phyloP scores from a whole-genome alignment of 495 filamentous ascomycete genomes.

The Neurospora sp. region DNA sequence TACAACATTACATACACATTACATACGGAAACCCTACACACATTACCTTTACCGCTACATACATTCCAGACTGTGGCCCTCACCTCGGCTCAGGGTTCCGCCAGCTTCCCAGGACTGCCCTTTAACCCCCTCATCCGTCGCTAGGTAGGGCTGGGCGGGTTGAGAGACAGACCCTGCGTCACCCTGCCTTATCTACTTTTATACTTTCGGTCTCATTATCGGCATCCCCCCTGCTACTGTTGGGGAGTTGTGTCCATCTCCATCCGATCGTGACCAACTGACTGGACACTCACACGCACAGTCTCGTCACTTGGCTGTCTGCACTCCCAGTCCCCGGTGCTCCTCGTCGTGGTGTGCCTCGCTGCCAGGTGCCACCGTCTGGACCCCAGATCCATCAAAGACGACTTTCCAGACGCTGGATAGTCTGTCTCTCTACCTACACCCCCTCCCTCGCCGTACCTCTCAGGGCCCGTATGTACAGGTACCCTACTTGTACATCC shows the following conservation, averaged over 20 bases:
- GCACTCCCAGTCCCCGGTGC: constrained; percentile 3
- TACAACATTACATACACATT: background rate
- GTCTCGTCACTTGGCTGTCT: background rate
- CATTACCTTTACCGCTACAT: background rate
- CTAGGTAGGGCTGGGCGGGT: background rate
- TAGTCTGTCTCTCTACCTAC: background rate
- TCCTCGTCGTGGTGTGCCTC: constrained; percentile 2
- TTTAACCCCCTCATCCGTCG: background rate
- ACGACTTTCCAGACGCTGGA: background rate
- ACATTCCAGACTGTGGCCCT: background rate
- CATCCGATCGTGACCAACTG: background rate
- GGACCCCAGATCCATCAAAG: constrained; percentile 5
- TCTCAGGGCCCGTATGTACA: background rate
- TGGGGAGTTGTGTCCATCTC: background rate
- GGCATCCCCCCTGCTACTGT: background rate
- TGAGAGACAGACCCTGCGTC: background rate
- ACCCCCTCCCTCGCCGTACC: background rate
- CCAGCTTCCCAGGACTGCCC: background rate
- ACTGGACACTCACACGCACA: background rate
- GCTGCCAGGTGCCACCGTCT: constrained; percentile 7
- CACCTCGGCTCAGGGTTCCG: background rate
- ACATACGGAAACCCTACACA: background rate
- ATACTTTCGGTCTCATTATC: background rate
- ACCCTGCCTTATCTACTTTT: background rate
- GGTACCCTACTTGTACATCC: background rate